phyloP scores from a whole-genome alignment of 495 filamentous ascomycete genomes.

The Podospora sp. region DNA sequence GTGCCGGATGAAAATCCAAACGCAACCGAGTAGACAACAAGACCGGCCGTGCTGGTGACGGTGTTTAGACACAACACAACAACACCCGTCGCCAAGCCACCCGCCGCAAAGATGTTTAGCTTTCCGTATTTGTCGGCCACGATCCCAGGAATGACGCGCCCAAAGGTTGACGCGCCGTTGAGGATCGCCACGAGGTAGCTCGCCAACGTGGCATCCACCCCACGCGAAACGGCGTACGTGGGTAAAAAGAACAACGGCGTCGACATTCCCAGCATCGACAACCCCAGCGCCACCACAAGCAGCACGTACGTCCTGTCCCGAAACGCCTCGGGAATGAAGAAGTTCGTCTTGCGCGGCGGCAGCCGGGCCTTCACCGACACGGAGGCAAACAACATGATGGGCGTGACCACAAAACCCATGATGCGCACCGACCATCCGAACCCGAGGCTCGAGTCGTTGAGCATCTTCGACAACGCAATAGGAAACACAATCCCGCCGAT shows the following conservation, averaged over 20 bases:
- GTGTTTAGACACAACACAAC: slow-evolving; percentile 47
- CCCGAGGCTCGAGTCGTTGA: slow-evolving; percentile 44
- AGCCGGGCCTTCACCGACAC: slow-evolving; percentile 48
- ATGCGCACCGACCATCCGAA: slow-evolving; percentile 66
- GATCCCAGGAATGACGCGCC: slow-evolving; percentile 60
- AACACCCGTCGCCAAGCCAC: slow-evolving; percentile 41
- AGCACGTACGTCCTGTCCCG: slow-evolving; percentile 40
- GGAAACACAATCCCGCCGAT: slow-evolving; percentile 60
- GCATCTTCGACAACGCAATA: slow-evolving; percentile 46
- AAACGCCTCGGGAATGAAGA: slow-evolving; percentile 49
- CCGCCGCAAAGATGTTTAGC: slow-evolving; percentile 51
- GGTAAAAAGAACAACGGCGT: slow-evolving; percentile 61
- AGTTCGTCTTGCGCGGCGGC: slow-evolving; percentile 44
- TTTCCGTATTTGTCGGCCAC: slow-evolving; percentile 57
- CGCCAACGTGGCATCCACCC: slow-evolving; percentile 52
- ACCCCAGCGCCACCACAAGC: slow-evolving; percentile 45
- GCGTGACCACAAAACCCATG: slow-evolving; percentile 58
- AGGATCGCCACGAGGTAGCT: slow-evolving; percentile 54
- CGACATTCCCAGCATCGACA: slow-evolving; percentile 55
- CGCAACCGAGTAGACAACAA: slow-evolving; percentile 45
- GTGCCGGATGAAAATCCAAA: slow-evolving; percentile 49
- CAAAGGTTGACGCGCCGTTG: slow-evolving; percentile 57
- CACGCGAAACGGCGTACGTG: slow-evolving; percentile 50
- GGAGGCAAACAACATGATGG: slow-evolving; percentile 48
- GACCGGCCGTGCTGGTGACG: slow-evolving; percentile 38